Evolutionary conservation across 2,329 filamentous ascomycete species (phyloP), one percentile per base, ranked within the genome.

Genomic region (Akanthomyces uredinophilus): DNA sequence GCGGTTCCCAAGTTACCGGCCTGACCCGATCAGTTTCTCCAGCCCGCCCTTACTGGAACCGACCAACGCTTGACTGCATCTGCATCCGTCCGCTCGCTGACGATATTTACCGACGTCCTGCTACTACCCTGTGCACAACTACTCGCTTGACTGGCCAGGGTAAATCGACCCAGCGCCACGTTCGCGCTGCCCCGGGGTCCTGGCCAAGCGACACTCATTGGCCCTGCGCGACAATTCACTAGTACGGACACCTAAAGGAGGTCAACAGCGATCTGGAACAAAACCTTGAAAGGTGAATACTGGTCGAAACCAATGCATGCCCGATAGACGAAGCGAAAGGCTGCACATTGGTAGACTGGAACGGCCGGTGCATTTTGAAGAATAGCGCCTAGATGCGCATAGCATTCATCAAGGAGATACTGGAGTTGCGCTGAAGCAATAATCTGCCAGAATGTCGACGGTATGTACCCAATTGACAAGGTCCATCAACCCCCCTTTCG

Each of bases 201-300:
- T 60, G 57, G 57, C 57, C 47, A 46, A 24, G 51, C 56, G 29
- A 46, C 57, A 35, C 53, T 49, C 37, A 53, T 49, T 20, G 57
- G 39, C 57, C 37, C 57, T 60, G 57, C 57, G 41, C 57, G 27
- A 46, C 39, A 32, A 24, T 44, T 18, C 5, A 43, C 37, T 11
- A 16, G 18, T 53, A 27, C 47, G 8, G 32, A 24, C 47, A 29
- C 51, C 18, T 2, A 44, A 39, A 50, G 18, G 41, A 29, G 18
- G 37, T 35, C 22, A 41, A 51, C 1, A 5, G 44, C 46, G 32
- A n/a, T 20, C 29, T 41, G n/a, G 43, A 8, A 39, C 16, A 37
- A n/a, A 11, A 4, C 2, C 27, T 49, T 37, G n/a, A 16, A 13
- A 49, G 32, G 44, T 29, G 44, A 43, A 47, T 47, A 56, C n/a